Evolutionary conservation across 2,329 filamentous ascomycete genomes (phyloP).

Genomic region (Clonostachys solani): DNA sequence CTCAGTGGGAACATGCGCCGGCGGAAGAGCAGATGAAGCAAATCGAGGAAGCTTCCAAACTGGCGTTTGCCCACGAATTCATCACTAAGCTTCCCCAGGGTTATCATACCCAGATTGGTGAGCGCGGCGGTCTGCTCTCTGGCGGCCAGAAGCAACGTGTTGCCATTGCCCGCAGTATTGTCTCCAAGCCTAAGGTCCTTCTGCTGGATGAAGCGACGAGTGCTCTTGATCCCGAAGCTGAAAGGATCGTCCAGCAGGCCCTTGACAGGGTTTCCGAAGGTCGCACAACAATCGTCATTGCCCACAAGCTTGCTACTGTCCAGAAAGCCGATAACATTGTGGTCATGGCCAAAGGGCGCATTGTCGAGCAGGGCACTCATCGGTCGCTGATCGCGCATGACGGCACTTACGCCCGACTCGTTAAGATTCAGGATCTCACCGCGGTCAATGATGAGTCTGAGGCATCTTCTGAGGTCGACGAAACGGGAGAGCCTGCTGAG

Average conservation of each 20-base stretch:
- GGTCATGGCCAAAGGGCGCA: conserved; percentile 86
- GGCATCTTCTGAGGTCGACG: not conserved
- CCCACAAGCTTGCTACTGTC: conserved; percentile 87
- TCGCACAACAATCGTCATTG: conserved; percentile 89
- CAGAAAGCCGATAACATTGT: conserved; percentile 94
- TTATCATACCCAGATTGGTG: conserved; percentile 93
- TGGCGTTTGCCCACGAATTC: conserved; percentile 94
- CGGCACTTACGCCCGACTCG: conserved; percentile 73
- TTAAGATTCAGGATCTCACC: conserved; percentile 70
- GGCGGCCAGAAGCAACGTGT: conserved; percentile 55
- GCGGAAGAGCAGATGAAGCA: conserved; percentile 49
- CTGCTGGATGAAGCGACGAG: conserved; percentile 94
- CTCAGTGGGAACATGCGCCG: conserved; percentile 30
- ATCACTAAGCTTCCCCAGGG: conserved; percentile 76
- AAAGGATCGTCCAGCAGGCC: conserved; percentile 73
- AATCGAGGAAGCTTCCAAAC: conserved; percentile 77
- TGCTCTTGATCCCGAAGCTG: conserved; percentile 76
- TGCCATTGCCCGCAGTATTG: conserved; percentile 72
- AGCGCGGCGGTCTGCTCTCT: conserved; percentile 78
- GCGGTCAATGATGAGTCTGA: not conserved
- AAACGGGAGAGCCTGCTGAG: conserved; percentile 8
- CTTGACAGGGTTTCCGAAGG: conserved; percentile 77
- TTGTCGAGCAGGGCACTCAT: conserved; percentile 84
- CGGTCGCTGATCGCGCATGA: conserved; percentile 63
- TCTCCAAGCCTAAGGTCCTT: conserved; percentile 86